phyloP scores from a whole-genome alignment of 1,139 yeast species.

The Geotrichum australiense region DNA sequence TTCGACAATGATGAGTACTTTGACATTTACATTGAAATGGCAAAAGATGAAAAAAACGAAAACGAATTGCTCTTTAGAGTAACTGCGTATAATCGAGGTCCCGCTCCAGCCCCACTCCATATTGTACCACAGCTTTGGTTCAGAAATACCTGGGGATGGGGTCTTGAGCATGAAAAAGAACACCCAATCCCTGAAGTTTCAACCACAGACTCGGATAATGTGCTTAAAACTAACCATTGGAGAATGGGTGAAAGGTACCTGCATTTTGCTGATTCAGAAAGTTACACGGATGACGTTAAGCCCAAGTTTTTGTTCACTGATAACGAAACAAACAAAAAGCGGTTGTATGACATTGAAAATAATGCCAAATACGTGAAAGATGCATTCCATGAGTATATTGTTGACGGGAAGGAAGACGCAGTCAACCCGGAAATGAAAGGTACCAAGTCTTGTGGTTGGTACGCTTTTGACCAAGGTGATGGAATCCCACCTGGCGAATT shows the following conservation, averaged over 20 bases:
- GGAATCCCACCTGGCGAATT: constrained; percentile 86
- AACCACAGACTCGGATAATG: constrained; percentile 28
- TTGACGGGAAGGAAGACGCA: constrained; percentile 51
- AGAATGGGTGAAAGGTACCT: constrained; percentile 67
- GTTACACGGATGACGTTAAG: constrained; percentile 60
- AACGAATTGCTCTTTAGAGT: constrained; percentile 76
- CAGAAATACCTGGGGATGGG: constrained; percentile 95
- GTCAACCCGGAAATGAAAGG: constrained; percentile 70
- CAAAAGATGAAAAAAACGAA: constrained; percentile 75
- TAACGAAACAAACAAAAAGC: constrained; percentile 73
- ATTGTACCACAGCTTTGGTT: constrained; percentile 78
- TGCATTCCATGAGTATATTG: constrained; percentile 80
- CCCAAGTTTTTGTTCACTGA: constrained; percentile 79
- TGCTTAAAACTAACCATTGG: constrained; percentile 58
- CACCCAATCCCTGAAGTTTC: constrained; percentile 48
- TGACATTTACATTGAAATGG: constrained; percentile 88
- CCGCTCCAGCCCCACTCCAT: constrained; percentile 79
- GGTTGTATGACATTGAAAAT: constrained; percentile 56
- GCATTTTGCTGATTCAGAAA: constrained; percentile 83
- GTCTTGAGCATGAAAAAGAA: constrained; percentile 45
- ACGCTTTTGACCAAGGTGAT: constrained; percentile 63
- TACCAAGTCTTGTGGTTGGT: constrained; percentile 77
- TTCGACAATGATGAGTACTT: constrained; percentile 78
- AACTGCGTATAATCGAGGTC: constrained; percentile 84
- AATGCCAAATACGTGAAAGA: constrained; percentile 61